Percentiles rank a stretch among this genome's conserved stretches.
These are phyloP conservation scores for Fusarium cicatricum DNA, from an alignment of 2,329 filamentous ascomycete genomes.

Conservation along the genomic window DNA sequence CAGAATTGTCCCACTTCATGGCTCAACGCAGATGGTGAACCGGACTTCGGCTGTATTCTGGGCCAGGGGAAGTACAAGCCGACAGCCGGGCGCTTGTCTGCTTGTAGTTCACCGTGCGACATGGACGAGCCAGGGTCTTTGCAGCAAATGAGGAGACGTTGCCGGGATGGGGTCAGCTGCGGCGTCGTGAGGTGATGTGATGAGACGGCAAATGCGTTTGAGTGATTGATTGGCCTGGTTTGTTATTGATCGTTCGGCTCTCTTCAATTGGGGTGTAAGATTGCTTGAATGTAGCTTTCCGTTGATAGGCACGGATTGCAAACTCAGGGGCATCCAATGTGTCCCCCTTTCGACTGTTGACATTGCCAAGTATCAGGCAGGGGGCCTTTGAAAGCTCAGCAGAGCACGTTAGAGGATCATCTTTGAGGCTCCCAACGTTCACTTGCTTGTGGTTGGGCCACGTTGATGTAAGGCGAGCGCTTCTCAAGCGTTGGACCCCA, in stretches of 20 bases:
- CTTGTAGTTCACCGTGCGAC: conserved; percentile 14
- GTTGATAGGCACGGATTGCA: neutral
- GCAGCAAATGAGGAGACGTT: conserved; percentile 24
- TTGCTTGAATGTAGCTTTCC: neutral
- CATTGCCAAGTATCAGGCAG: neutral
- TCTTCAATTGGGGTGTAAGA: conserved; percentile 12
- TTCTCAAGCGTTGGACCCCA: no score
- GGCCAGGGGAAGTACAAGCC: neutral
- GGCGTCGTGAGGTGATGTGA: conserved; percentile 20
- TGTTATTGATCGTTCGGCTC: neutral
- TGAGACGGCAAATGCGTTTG: conserved; percentile 9
- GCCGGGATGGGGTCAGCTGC: conserved; percentile 27
- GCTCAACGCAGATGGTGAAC: neutral
- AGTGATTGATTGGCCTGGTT: conserved; percentile 5
- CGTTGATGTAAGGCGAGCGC: conserved; percentile 35
- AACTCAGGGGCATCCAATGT: conserved; percentile 1
- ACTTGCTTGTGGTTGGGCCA: conserved; percentile 35
- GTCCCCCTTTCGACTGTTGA: neutral
- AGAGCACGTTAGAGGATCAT: conserved; percentile 27
- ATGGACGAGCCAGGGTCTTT: conserved; percentile 24
- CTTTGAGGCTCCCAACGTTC: conserved; percentile 13
- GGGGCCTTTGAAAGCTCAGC: no score
- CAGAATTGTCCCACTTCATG: neutral
- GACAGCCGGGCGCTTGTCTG: conserved; percentile 24
- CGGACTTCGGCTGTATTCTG: neutral